Conservation (phyloP, 108 stramenopile species). For the Licmophora abbreviata region DNA sequence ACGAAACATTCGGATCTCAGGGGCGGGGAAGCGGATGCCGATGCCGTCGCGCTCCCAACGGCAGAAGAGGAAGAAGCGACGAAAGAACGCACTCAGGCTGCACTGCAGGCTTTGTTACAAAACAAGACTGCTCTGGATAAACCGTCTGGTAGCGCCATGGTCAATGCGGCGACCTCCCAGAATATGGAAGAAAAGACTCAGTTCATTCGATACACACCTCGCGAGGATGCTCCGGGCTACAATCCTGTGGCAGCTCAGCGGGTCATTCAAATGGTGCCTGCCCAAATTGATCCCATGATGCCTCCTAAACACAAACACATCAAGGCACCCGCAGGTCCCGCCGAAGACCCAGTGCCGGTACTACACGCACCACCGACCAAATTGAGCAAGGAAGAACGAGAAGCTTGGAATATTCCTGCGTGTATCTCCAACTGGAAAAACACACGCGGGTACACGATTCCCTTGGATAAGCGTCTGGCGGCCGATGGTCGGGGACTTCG, state of each 20-base stretch:
- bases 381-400: conserved; percentile 82
- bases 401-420: conserved; percentile 97
- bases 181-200: conserved; percentile 77
- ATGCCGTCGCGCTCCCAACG: conserved; percentile 85
- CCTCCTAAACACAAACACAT: conserved; percentile 98
- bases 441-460: conserved; percentile 94
- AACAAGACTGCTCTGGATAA: conserved; percentile 80
- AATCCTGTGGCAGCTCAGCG: conserved; percentile 85
- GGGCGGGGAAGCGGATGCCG: conserved; percentile 54
- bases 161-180: conserved; percentile 63
- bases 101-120: conserved; percentile 71
- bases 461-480: conserved; percentile 97
- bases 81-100: conserved; percentile 80
- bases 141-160: conserved; percentile 70
- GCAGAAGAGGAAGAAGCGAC: conserved; percentile 81
- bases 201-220: conserved; percentile 96
- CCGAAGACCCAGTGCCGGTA: conserved; percentile 87
- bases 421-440: conserved; percentile 99
- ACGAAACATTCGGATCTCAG: conserved; percentile 76
- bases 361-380: conserved; percentile 78
- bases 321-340: conserved; percentile 92
- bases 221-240: conserved; percentile 95
- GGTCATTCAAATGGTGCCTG: conserved; percentile 96
- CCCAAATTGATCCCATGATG: conserved; percentile 98
- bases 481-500: conserved; percentile 95